Conservation (phyloP, 176 grass and related monocot genomes). For the Thalia dealbata region DNA sequence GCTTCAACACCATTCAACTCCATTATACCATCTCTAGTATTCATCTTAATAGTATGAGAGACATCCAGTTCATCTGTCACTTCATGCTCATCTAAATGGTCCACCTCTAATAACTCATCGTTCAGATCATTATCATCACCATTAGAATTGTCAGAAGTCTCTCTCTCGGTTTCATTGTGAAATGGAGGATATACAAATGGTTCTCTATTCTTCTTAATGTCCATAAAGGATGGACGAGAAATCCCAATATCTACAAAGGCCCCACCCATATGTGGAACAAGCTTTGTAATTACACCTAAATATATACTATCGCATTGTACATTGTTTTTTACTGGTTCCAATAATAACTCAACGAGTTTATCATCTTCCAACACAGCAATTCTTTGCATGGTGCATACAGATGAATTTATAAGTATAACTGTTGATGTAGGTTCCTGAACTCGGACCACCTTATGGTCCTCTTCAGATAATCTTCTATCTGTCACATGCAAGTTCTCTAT, state of each 20-base stretch:
- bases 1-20: constrained; percentile 29
- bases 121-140: constrained; percentile 40
- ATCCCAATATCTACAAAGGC: constrained; percentile 98
- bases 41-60: constrained; percentile 29
- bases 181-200: constrained; percentile 78
- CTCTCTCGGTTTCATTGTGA: constrained; percentile 24
- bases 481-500: neutral
- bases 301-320: constrained; percentile 94
- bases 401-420: constrained; percentile 90
- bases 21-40: constrained; percentile 16
- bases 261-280: constrained; percentile 79
- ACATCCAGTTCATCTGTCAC: constrained; percentile 30
- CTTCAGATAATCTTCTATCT: constrained; percentile 19
- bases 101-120: constrained; percentile 40
- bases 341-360: constrained; percentile 73
- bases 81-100: constrained; percentile 26
- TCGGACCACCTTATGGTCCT: constrained; percentile 22
- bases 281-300: constrained; percentile 72
- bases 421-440: constrained; percentile 38
- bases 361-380: constrained; percentile 90
- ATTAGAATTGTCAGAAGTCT: constrained; percentile 23
- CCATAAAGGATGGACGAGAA: constrained; percentile 64
- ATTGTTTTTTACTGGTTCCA: constrained; percentile 86
- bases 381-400: constrained; percentile 74
- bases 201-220: constrained; percentile 59